These are phyloP conservation scores for Boletus patriciae DNA, from an alignment of 768 basidiomycete species.

Conservation along the genomic window DNA sequence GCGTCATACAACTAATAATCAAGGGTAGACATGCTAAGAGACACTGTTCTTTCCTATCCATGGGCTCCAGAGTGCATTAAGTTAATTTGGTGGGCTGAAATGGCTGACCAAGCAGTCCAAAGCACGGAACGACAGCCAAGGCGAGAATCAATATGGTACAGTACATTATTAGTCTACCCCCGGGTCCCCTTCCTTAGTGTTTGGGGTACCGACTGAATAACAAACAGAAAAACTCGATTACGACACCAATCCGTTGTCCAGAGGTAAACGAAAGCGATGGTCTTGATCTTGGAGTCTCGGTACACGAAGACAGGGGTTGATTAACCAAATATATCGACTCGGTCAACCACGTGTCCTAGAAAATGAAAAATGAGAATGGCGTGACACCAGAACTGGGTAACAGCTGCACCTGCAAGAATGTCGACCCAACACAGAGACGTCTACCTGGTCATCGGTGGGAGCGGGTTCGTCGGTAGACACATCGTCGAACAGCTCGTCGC, in stretches of 20 bases:
- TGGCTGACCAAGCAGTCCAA: not conserved
- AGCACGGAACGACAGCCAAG: too few relatives aligned
- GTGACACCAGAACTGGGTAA: not conserved
- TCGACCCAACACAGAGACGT: slow-evolving; percentile 48
- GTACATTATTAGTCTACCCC: not conserved
- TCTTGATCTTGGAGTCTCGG: too few relatives aligned
- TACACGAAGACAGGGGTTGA: slow-evolving; percentile 18
- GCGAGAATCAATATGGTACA: too few relatives aligned
- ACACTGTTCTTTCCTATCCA: not conserved
- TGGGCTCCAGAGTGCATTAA: not conserved
- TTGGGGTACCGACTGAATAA: not conserved
- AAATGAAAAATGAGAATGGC: slow-evolving; percentile 10
- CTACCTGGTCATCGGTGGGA: slow-evolving; percentile 92
- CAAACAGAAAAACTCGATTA: not conserved
- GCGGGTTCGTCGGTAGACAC: slow-evolving; percentile 87
- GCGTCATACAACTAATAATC: not conserved
- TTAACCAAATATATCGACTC: slow-evolving; percentile 1
- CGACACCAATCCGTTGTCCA: not conserved
- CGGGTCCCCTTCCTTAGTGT: not conserved
- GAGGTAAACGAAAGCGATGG: not conserved
- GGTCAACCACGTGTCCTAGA: slow-evolving; percentile 4
- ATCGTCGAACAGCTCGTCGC: slow-evolving; percentile 84
- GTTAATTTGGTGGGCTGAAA: not conserved
- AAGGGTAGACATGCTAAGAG: not conserved
- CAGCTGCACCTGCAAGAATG: slow-evolving; percentile 8